phyloP scores from a whole-genome alignment of 2,329 filamentous ascomycete genomes.

The Plenodomus lindquistii region DNA sequence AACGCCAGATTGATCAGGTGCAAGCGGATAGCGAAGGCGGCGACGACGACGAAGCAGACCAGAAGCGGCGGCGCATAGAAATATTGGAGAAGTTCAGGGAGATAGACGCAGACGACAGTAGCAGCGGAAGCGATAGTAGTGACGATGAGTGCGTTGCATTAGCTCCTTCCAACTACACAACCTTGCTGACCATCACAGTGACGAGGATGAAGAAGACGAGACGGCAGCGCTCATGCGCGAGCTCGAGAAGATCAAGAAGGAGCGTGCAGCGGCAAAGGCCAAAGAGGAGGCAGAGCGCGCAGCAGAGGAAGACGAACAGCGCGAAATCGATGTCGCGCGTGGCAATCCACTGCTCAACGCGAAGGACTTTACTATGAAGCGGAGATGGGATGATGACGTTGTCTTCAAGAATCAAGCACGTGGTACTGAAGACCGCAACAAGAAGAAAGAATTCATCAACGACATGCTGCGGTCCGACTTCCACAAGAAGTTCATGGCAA shows the following conservation, averaged over 20 bases:
- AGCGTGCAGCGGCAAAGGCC: slow-evolving; percentile 79
- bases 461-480: slow-evolving; percentile 94
- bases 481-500: slow-evolving; percentile 93
- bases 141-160: slow-evolving; percentile 58
- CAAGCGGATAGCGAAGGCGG: slow-evolving; percentile 43
- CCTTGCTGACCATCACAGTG: slow-evolving; percentile 28
- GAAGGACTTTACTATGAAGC: slow-evolving; percentile 88
- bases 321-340: slow-evolving; percentile 84
- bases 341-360: slow-evolving; percentile 90
- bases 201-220: slow-evolving; percentile 70
- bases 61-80: slow-evolving; percentile 72
- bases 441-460: slow-evolving; percentile 97
- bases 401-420: slow-evolving; percentile 99
- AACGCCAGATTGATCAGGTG: slow-evolving; percentile 66
- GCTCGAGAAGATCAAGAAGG: slow-evolving; percentile 88
- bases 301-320: slow-evolving; percentile 79
- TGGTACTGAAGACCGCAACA: slow-evolving; percentile 88
- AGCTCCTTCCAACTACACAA: background rate
- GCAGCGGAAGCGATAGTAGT: slow-evolving; percentile 57
- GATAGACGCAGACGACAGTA: slow-evolving; percentile 76
- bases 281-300: slow-evolving; percentile 80
- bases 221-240: slow-evolving; percentile 89
- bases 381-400: slow-evolving; percentile 96
- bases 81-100: slow-evolving; percentile 87
- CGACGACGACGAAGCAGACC: slow-evolving; percentile 71